Base-by-base conservation (phyloP, 495 filamentous ascomycete species). In the Choiromyces venosus region DNA sequence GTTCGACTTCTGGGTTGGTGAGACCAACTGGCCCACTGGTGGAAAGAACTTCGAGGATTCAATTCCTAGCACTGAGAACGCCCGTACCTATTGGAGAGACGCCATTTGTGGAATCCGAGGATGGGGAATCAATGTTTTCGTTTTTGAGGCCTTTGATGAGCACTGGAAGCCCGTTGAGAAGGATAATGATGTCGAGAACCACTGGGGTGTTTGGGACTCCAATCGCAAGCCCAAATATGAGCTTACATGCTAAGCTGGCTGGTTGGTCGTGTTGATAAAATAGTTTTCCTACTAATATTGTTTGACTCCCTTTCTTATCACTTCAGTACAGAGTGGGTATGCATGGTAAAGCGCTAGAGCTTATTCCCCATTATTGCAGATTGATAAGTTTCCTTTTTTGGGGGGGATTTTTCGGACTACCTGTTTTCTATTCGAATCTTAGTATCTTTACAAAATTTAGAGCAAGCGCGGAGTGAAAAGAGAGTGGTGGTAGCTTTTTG, bases 121-220 rank as follows among this genome's bases (percentile, higher is more conserved):
- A 75, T 92, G 89, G 89, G 89, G 89, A 73, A 84, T 91, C 65
- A 91, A 92, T 80, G 88, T 91, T 73, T 94, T 93, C 85, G 91
- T 89, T 82, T 94, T 94, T 78, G 91, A 93, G 86, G 91, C 92
- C 65, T 93, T 91, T 80, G 78, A 80, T 72, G 78, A 80, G 64
- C 66, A 71, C 72, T 93, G 90, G 88, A 94, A 94, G 89, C 91
- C 91, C 71, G 80, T 84, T 37, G 88, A 87, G 80, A 84, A 87
- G 75, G 91, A 90, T 74, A 88, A 92, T 80, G 88, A 90, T 81
- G 91, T 91, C 77, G 92, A 94, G 87, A 89, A 87, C 67, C 88
- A 91, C 79, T 94, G 92, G 92, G 92, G 92, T 78, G 87, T 90
- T 9, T 91, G 87, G 86, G 89, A 85, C 36, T 85, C 84, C 1